These are phyloP conservation scores for Cryphonectria radicalis DNA, from an alignment of 2,329 filamentous ascomycete species.

Conservation along the genomic window DNA sequence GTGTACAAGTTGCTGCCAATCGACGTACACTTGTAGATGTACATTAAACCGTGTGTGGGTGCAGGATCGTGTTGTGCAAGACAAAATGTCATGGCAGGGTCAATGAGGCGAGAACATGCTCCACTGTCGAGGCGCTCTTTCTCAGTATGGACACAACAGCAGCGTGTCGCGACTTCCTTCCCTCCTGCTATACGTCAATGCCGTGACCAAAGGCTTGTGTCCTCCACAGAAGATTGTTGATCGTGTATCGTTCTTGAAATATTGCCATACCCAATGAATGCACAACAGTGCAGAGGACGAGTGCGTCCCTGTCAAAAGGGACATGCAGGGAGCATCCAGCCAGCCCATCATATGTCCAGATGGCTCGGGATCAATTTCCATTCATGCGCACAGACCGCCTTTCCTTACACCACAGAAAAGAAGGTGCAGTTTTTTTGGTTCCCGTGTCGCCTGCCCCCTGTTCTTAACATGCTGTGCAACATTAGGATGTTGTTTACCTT, in stretches of 20 bases:
- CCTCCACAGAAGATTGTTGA: background rate
- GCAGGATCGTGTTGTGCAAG: background rate
- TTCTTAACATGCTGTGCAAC: constrained; percentile 1
- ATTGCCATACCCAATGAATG: background rate
- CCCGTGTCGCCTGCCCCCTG: background rate
- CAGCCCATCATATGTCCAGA: background rate
- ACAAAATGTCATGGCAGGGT: background rate
- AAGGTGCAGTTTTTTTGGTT: no score
- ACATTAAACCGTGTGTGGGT: background rate
- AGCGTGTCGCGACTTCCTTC: background rate
- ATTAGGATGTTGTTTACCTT: background rate
- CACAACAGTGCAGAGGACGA: background rate
- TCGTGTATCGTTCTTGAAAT: no score
- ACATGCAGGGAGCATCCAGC: background rate
- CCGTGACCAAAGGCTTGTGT: background rate
- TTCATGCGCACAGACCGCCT: background rate
- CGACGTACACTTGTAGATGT: background rate
- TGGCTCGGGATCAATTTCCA: background rate
- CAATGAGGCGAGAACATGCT: background rate
- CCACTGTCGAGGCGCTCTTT: background rate
- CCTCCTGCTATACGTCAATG: background rate
- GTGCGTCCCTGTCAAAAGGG: background rate
- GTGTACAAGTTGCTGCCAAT: background rate
- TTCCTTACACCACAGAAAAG: background rate
- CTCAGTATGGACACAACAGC: background rate